These are phyloP conservation scores for Platanus orientalis DNA, from an alignment of 164 flowering plant species.

Conservation along the genomic window DNA sequence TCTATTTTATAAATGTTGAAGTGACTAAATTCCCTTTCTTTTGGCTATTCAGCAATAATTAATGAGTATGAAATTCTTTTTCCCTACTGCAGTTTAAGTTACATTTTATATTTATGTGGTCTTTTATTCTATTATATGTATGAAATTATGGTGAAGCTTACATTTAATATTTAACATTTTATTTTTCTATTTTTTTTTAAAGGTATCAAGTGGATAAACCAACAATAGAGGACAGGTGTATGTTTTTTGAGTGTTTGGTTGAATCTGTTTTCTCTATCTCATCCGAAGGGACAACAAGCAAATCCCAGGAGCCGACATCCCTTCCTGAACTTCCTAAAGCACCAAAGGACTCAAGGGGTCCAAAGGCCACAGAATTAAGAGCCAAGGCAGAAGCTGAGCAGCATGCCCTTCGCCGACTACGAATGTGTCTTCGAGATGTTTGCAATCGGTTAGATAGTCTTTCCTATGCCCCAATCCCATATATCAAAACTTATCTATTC, in stretches of 20 bases:
- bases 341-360: constrained; percentile 75
- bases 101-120: background rate
- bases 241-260: constrained; percentile 71
- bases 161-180: background rate
- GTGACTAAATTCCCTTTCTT: background rate
- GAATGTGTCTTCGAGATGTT: constrained; percentile 98
- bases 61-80: background rate
- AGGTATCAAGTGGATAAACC: constrained; percentile 69
- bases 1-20: too few species aligned
- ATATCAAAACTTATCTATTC: background rate
- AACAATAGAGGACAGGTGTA: constrained; percentile 57
- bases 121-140: background rate
- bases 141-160: background rate
- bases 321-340: constrained; percentile 86
- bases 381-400: constrained; percentile 97
- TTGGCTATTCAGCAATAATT: background rate
- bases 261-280: constrained; percentile 73
- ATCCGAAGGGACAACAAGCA: constrained; percentile 34
- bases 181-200: constrained; percentile 18
- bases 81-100: background rate
- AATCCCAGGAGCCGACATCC: constrained; percentile 34
- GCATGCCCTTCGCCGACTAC: constrained; percentile 91
- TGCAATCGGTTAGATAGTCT: constrained; percentile 72
- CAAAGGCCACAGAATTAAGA: constrained; percentile 83
- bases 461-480: constrained; percentile 1